These are phyloP conservation scores for Lachancea dasiensis DNA, from an alignment of 805 yeast genomes.

Conservation along the genomic window DNA sequence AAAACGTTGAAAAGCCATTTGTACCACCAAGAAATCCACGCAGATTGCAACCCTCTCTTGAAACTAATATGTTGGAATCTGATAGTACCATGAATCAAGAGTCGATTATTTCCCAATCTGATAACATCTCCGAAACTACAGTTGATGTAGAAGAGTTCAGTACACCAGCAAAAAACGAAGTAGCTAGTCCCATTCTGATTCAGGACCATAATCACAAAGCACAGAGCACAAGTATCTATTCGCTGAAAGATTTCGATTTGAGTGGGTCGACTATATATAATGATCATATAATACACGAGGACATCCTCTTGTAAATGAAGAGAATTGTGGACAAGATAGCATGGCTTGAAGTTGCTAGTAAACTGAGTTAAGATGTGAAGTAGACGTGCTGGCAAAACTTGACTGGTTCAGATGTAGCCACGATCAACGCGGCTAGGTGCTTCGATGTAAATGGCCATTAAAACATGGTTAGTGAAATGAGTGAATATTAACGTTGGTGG, in stretches of 20 bases:
- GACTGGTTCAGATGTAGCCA: no score
- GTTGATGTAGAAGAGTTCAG: constrained; percentile 8
- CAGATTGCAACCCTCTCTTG: constrained; percentile 1
- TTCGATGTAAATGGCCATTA: no score
- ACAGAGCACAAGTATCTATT: constrained; percentile 14
- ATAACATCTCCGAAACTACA: constrained; percentile 11
- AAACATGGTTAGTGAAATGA: no score
- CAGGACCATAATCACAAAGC: constrained; percentile 6
- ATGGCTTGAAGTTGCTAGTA: no score
- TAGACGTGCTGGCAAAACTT: no score
- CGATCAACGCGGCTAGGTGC: constrained; percentile 10
- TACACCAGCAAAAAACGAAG: constrained; percentile 6
- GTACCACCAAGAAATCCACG: constrained; percentile 9
- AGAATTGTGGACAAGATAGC: neutral
- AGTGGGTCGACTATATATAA: constrained; percentile 21
- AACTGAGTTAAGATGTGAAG: no score
- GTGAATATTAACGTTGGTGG: no score
- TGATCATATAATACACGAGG: constrained; percentile 8
- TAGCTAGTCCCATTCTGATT: neutral
- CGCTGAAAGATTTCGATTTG: constrained; percentile 12
- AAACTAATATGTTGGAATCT: constrained; percentile 3
- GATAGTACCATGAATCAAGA: constrained; percentile 9
- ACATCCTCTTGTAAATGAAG: constrained; percentile 6
- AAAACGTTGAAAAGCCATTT: constrained; percentile 17
- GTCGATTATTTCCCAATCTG: constrained; percentile 8